Evolutionary conservation across 805 yeast genomes (phyloP).

Genomic region (Saturnispora diversa): DNA sequence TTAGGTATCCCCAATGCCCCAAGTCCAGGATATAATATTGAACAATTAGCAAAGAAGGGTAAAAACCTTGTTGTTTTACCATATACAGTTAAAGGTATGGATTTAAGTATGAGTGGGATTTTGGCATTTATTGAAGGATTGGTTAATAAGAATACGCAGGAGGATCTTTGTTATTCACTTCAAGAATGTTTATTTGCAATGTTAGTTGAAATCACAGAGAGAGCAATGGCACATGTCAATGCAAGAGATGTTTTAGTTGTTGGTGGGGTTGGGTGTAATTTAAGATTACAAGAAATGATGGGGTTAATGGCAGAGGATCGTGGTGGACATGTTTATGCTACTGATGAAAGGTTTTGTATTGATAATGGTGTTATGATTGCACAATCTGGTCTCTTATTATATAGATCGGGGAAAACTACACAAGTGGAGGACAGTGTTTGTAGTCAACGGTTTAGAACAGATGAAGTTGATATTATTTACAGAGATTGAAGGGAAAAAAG

Average conservation of each 20-base stretch:
- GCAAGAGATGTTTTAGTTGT: conserved; percentile 86
- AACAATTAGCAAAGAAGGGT: conserved; percentile 78
- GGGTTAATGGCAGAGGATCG: conserved; percentile 85
- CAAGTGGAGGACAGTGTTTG: conserved; percentile 68
- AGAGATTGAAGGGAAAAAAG: conserved; percentile 38
- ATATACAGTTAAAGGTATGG: conserved; percentile 98
- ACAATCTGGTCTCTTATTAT: conserved; percentile 87
- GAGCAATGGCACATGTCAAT: conserved; percentile 97
- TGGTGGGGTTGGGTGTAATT: conserved; percentile 98
- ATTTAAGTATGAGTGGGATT: conserved; percentile 91
- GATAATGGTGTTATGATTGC: conserved; percentile 99
- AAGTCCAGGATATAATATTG: conserved; percentile 96
- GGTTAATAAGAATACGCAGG: conserved; percentile 54
- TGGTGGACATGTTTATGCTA: conserved; percentile 83
- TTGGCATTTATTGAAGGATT: conserved; percentile 67
- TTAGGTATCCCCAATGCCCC: conserved; percentile 86
- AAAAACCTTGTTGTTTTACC: conserved; percentile 66
- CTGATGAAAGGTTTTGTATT: conserved; percentile 94
- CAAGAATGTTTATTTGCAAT: conserved; percentile 91
- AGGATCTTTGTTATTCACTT: conserved; percentile 84
- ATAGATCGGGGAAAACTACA: conserved; percentile 67
- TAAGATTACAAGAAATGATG: conserved; percentile 93
- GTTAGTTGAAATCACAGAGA: conserved; percentile 95
- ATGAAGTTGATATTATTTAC: conserved; percentile 87
- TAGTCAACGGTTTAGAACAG: conserved; percentile 90